A percentile compares a stretch with the other conserved stretches of the same genome.
Evolutionary conservation across 2,329 filamentous ascomycete species (phyloP).

Genomic region (Fusarium drepaniforme): DNA sequence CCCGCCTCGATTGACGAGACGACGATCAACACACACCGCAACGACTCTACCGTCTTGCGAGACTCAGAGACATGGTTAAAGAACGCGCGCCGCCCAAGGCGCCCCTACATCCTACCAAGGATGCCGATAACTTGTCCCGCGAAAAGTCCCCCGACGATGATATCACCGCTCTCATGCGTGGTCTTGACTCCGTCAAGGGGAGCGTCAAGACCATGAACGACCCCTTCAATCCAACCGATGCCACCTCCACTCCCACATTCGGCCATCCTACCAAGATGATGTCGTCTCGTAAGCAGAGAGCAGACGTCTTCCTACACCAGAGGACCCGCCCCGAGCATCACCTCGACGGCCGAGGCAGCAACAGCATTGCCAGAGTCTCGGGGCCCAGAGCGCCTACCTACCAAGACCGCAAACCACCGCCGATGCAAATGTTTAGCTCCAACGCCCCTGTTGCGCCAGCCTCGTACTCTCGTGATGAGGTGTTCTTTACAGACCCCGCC

Average conservation of each 20-base stretch:
- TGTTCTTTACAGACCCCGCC: slow-evolving; percentile 75
- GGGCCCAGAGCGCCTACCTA: slow-evolving; percentile 62
- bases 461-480: slow-evolving; percentile 54
- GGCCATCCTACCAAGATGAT: slow-evolving; percentile 58
- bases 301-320: slow-evolving; percentile 66
- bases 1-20: background rate
- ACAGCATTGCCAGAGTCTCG: slow-evolving; percentile 55
- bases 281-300: slow-evolving; percentile 67
- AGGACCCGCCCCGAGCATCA: slow-evolving; percentile 70
- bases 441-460: slow-evolving; percentile 28
- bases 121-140: slow-evolving; percentile 43
- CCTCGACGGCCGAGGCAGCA: slow-evolving; percentile 52
- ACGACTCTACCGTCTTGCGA: slow-evolving; percentile 28
- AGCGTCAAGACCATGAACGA: slow-evolving; percentile 31
- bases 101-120: slow-evolving; percentile 55
- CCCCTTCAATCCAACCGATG: slow-evolving; percentile 21
- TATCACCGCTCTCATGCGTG: slow-evolving; percentile 49
- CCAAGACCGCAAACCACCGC: slow-evolving; percentile 60
- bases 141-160: slow-evolving; percentile 50
- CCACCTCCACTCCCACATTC: slow-evolving; percentile 46
- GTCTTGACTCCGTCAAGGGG: slow-evolving; percentile 44
- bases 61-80: slow-evolving; percentile 57
- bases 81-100: slow-evolving; percentile 61
- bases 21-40: slow-evolving; percentile 13
- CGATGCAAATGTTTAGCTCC: slow-evolving; percentile 63